Base-by-base conservation (phyloP, 2,329 filamentous ascomycete species). In the Lachnellula cervina region DNA sequence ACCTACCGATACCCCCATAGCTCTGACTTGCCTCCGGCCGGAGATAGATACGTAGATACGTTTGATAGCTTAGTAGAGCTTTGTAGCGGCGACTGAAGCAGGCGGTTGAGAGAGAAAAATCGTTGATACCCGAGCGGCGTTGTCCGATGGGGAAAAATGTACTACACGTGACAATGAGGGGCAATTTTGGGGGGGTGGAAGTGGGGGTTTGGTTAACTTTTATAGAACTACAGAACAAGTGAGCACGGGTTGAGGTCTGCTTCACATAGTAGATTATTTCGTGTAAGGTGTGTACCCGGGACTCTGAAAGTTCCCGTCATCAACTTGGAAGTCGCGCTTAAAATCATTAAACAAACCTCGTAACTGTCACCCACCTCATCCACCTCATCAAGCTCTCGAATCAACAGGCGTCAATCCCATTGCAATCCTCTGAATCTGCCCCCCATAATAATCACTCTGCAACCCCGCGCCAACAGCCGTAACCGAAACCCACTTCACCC, bases 351-450 rank as follows among this genome's bases (percentile, higher is more conserved):
- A 32, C 28, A 32, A 9, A 32, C 28, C 28, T 9, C 8, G 28
- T 32, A 32, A 32, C 28, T 32, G 8, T 32, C 28, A 8, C 28
- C 23, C 23, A 25, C 7, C 23, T 6, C 23, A 25, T 4, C 25
- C 11, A 38, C 14, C n/a, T 11, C 23, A 49, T 34, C 46, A 35
- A 34, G 23, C 25, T 16, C 25, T 19, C 23, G 46, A 23, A 50
- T 59, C 52, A 17, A 55, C 28, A 9, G 58, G 58, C 37, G n/a
- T 42, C 19, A 59, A 44, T 5, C 56, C 61, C 16, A 51, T 57
- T 0, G 59, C 66, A 51, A 71, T 61, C 46, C 68, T 59, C 38
- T 63, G 54, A 40, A 71, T 69, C 59, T 71, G 69, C 5, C 23
- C 46, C 13, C 52, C 53, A 50, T 69, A 70, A 54, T 65, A 69